These are phyloP conservation scores for Xylaria sp. DNA, from an alignment of 2,329 filamentous ascomycete genomes.

Conservation along the genomic window DNA sequence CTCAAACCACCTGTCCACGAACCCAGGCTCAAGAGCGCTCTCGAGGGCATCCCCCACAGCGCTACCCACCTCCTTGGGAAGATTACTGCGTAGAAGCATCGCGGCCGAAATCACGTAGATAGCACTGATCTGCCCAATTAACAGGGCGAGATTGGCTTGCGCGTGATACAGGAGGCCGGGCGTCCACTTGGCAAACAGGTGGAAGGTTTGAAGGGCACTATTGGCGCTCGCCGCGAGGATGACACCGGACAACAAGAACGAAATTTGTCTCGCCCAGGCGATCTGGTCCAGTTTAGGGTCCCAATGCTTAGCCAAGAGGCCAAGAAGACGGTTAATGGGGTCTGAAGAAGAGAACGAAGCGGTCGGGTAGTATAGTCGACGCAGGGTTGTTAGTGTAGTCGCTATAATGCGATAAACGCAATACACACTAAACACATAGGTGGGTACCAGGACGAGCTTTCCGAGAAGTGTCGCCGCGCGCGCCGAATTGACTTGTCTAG, in stretches of 20 bases:
- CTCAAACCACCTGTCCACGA: slow-evolving; percentile 85
- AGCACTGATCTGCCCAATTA: slow-evolving; percentile 78
- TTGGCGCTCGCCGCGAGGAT: slow-evolving; percentile 83
- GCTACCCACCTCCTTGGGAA: slow-evolving; percentile 75
- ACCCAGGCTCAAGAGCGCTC: slow-evolving; percentile 71
- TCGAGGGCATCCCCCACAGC: slow-evolving; percentile 78
- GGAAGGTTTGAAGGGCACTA: slow-evolving; percentile 82
- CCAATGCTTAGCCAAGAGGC: slow-evolving; percentile 80
- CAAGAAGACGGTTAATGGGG: slow-evolving; percentile 81
- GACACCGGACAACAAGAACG: slow-evolving; percentile 79
- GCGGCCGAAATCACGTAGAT: slow-evolving; percentile 85
- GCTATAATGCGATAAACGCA: slow-evolving; percentile 82
- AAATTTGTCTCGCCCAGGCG: slow-evolving; percentile 83
- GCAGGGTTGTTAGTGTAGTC: slow-evolving; percentile 68
- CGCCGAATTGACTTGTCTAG: slow-evolving; percentile 64
- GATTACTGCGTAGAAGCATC: slow-evolving; percentile 74
- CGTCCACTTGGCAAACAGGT: slow-evolving; percentile 75
- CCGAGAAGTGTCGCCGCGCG: slow-evolving; percentile 70
- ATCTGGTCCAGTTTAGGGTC: slow-evolving; percentile 80
- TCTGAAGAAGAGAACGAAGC: slow-evolving; percentile 70
- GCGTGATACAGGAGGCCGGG: slow-evolving; percentile 73
- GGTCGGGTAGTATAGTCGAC: slow-evolving; percentile 54
- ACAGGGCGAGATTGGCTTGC: slow-evolving; percentile 76
- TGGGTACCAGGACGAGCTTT: slow-evolving; percentile 61
- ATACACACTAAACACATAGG: slow-evolving; percentile 76